A percentile compares a stretch with the other conserved stretches of the same genome.
Conservation (phyloP, 2,329 filamentous ascomycete genomes). For the Nemania bipapillata region DNA sequence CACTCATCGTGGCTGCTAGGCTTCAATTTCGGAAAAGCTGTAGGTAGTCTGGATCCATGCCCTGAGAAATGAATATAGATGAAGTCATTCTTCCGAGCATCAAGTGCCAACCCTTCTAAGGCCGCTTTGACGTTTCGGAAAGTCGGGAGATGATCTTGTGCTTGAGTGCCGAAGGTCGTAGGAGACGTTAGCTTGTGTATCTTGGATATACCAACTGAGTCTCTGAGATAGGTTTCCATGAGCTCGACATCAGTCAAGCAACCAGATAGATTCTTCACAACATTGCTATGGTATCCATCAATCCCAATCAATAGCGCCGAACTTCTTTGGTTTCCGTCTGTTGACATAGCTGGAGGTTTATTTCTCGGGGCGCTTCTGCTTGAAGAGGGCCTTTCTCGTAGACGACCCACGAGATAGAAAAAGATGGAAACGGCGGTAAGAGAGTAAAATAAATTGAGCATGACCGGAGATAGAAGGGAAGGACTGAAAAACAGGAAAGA, state of each 20-base stretch:
- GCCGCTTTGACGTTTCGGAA: neutral
- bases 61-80: slow-evolving; percentile 10
- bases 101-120: neutral
- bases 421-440: no score
- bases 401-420: no score
- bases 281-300: neutral
- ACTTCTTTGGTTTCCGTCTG: no score
- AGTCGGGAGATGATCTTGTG: neutral
- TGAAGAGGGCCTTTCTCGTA: no score
- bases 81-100: neutral
- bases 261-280: neutral
- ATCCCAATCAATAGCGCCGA: neutral
- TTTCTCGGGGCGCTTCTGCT: no score
- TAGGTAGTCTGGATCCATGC: neutral
- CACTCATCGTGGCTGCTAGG: neutral
- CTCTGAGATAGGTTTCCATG: neutral
- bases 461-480: no score
- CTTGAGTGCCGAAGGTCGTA: no score
- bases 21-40: neutral
- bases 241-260: neutral
- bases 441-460: no score
- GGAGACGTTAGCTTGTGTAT: neutral
- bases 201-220: neutral
- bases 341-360: no score
- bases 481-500: no score